Base-by-base conservation (phyloP, 2,329 filamentous ascomycete species). In the Leptographium galeiforme region DNA sequence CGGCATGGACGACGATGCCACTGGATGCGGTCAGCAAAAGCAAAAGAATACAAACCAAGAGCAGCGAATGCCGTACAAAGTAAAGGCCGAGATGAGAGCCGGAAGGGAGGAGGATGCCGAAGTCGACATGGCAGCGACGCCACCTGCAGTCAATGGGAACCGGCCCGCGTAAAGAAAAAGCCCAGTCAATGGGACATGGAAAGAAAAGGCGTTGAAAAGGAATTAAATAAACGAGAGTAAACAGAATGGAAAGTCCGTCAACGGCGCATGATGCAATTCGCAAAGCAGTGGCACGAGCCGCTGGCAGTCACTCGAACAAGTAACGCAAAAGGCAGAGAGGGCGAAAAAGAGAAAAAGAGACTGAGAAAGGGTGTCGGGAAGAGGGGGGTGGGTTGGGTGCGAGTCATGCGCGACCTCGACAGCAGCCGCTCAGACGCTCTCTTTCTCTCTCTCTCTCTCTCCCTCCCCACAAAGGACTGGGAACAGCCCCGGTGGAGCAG, bases 1-100 rank as follows among this genome's bases (percentile, higher is more conserved):
- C 73, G 52, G 75, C 72, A 61, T 74, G 74, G 59, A 78, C 69
- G 53, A 79, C 68, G 57, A 77, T 71, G 58, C 77, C 78, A 67
- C 76, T 73, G 51, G 49, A 34, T 36, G 25, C 25, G 13, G 61
- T 50, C 33, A 51, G 44, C n/a, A 32, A 30, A 12, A 18, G 60
- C 25, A 25, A 69, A 48, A 8, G 39, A 14, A 40, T 32, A 10
- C 12, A 39, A 36, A 2, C 8, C 8, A 34, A 4, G 32, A n/a
- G 32, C 55, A n/a, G 16, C 8, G 25, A 30, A 10, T 7, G 10
- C 72, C 75, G 70, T 43, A 78, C 76, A 79, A 79, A 55, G 68
- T 66, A 62, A 80, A 79, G 57, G 75, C 73, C 57, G 74, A 74
- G 63, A 75, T 65, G 57, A 79, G 66, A 60, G 72, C 71, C 70